Base-by-base conservation (phyloP, 1,284 basidiomycete species). In the Flammula alnicola region DNA sequence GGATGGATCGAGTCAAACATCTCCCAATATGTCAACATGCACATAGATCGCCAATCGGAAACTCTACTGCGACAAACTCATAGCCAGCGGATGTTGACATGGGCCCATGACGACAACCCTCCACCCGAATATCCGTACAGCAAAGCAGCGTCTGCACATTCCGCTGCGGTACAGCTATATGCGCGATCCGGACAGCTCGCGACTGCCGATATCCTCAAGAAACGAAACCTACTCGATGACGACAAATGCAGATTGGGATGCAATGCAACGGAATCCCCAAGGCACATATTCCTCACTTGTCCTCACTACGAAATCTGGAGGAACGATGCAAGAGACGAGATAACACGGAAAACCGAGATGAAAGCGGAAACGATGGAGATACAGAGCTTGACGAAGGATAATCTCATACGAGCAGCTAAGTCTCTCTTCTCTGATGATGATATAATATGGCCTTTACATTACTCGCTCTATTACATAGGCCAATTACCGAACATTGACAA, bases 81-180 rank as follows among this genome's bases (percentile, higher is more conserved):
- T 14, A 22, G 31, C 17, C 38, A 32, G 7, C 38, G 48, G 12
- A 50, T 51, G 29, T 23, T 38, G 8, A 37, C 26, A 1, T 46
- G 39, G 44, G 32, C 26, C 0, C 29, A 48, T 19, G 39, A 56
- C 22, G 14, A 6, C 0, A 40, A 31, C 14, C 0, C 31, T 1
- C 54, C 51, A 35, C 54, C 54, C 11, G 38, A 46, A 7, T 54
- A 40, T 35, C 55, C 55, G 3, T 57, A 57, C 33, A 31, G 19
- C 0, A 44, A 40, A n/a, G 52, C 52, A 6, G 10, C 23, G 11
- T 57, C 52, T 1, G 48, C 52, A 3, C 40, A 54, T 17, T 54
- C 55, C 7, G 49, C 52, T 5, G 49, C 52, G 5, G 42, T 57
- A 5, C 55, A 57, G 31, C 49, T 57, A 10, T 57, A 57, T 19